Evolutionary conservation across 2,329 filamentous ascomycete genomes (phyloP).

Genomic region (Aquanectria penicillioides): DNA sequence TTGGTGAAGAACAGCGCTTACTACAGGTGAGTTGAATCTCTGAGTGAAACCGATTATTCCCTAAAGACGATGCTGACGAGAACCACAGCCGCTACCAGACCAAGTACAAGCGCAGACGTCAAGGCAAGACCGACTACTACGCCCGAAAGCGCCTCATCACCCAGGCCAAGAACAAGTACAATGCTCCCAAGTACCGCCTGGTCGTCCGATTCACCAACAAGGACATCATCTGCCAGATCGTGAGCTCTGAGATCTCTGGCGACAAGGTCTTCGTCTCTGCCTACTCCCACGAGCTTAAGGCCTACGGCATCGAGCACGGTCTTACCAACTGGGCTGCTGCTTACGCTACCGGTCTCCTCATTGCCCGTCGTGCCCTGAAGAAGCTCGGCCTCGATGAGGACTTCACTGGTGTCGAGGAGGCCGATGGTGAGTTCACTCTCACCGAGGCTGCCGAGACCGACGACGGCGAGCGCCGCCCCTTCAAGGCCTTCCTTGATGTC

Average conservation of each 20-base stretch:
- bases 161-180: conserved; percentile 99
- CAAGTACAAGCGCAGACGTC: conserved; percentile 97
- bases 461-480: conserved; percentile 93
- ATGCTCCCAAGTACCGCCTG: conserved; percentile 99
- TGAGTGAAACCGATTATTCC: neutral
- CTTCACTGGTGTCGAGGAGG: conserved; percentile 96
- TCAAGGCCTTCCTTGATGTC: conserved; percentile 99
- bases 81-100: conserved; percentile 91
- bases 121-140: conserved; percentile 99
- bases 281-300: conserved; percentile 97
- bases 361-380: conserved; percentile 95
- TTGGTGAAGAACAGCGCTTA: conserved; percentile 97
- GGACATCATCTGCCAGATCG: conserved; percentile 98
- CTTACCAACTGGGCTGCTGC: conserved; percentile 99
- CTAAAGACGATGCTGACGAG: conserved; percentile 37
- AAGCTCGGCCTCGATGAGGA: conserved; percentile 96
- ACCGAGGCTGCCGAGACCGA: conserved; percentile 94
- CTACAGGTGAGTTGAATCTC: conserved; percentile 81
- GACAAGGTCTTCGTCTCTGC: conserved; percentile 96
- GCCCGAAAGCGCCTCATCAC: conserved; percentile 99
- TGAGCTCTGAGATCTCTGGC: conserved; percentile 93
- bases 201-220: conserved; percentile 99
- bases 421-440: conserved; percentile 93
- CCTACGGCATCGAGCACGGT: conserved; percentile 97
- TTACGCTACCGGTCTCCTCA: conserved; percentile 95